Conservation (phyloP, 768 basidiomycete species). For the Sistotremastrum niveocremeum region DNA sequence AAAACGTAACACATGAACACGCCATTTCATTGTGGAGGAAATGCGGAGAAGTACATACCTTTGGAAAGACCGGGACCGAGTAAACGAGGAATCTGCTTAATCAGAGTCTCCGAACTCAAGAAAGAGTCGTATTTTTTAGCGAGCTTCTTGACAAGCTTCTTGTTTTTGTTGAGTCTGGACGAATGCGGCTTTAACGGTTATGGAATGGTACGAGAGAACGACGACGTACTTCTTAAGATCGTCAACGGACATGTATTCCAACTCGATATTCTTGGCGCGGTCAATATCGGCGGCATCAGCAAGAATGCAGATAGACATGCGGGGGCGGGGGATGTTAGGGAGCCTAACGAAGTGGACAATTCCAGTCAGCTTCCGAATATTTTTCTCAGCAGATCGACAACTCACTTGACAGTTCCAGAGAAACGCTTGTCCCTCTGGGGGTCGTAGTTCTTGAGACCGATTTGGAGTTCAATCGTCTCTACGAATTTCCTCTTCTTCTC, state of each 20-base stretch:
- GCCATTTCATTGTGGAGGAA: background rate
- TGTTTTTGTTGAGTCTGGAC: slow-evolving; percentile 94
- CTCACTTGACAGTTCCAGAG: slow-evolving; percentile 93
- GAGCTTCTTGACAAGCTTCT: slow-evolving; percentile 99
- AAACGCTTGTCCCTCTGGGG: slow-evolving; percentile 99
- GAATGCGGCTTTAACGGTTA: background rate
- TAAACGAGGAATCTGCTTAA: slow-evolving; percentile 99
- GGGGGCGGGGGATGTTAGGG: slow-evolving; percentile 92
- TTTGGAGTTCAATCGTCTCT: slow-evolving; percentile 93
- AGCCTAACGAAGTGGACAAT: slow-evolving; percentile 38
- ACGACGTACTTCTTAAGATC: slow-evolving; percentile 87
- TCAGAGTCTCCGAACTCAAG: slow-evolving; percentile 90
- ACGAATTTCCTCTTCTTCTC: slow-evolving; percentile 31
- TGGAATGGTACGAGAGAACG: background rate
- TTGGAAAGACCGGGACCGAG: slow-evolving; percentile 99
- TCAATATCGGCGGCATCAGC: slow-evolving; percentile 99
- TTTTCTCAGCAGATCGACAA: slow-evolving; percentile 2
- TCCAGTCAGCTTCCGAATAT: background rate
- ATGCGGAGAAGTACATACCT: slow-evolving; percentile 36
- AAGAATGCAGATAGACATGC: slow-evolving; percentile 99
- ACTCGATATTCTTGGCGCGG: slow-evolving; percentile 92
- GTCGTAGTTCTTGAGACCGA: slow-evolving; percentile 98
- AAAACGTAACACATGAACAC: background rate
- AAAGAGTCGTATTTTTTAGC: slow-evolving; percentile 99
- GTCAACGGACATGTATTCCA: slow-evolving; percentile 99